A percentile compares a stretch with the other conserved stretches of the same genome.
phyloP scores from a whole-genome alignment of 768 basidiomycete species.

The Hebeloma cylindrosporum region DNA sequence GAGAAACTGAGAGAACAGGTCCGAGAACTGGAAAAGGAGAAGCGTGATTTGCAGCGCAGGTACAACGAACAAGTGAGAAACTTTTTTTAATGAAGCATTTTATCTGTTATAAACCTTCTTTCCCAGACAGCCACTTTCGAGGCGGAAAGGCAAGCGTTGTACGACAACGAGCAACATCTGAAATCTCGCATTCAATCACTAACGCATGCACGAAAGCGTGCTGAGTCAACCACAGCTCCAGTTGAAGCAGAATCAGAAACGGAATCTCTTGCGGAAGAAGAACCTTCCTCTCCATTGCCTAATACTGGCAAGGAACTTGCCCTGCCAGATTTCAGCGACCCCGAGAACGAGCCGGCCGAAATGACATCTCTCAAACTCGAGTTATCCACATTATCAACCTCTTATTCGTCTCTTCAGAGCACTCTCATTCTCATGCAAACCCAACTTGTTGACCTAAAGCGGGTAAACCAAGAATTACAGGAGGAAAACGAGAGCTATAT shows the following conservation, averaged over 20 bases:
- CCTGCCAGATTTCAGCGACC: constrained; percentile 56
- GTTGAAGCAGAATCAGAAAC: constrained; percentile 42
- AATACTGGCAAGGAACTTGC: constrained; percentile 17
- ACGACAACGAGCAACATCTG: constrained; percentile 91
- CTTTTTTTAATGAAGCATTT: constrained; percentile 12
- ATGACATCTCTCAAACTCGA: constrained; percentile 83
- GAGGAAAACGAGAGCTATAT: constrained; percentile 98
- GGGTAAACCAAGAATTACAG: constrained; percentile 83
- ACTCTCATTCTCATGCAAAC: constrained; percentile 82
- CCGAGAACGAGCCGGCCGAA: constrained; percentile 78
- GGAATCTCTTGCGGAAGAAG: constrained; percentile 26
- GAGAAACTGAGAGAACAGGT: constrained; percentile 82
- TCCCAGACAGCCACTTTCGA: constrained; percentile 87
- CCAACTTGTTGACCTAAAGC: constrained; percentile 83
- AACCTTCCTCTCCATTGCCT: constrained; percentile 8
- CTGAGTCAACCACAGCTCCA: constrained; percentile 40
- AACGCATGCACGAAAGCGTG: constrained; percentile 60
- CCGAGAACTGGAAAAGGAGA: constrained; percentile 87
- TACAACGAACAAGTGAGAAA: constrained; percentile 82
- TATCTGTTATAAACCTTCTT: constrained; percentile 11
- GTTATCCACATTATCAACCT: constrained; percentile 82
- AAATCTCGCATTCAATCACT: constrained; percentile 88
- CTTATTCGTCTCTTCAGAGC: constrained; percentile 79
- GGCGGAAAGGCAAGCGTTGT: constrained; percentile 88
- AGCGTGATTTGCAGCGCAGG: constrained; percentile 74